Percentiles rank a stretch among this genome's conserved stretches.
These are phyloP conservation scores for Candida gorgasii DNA, from an alignment of 805 yeast genomes.

Conservation along the genomic window DNA sequence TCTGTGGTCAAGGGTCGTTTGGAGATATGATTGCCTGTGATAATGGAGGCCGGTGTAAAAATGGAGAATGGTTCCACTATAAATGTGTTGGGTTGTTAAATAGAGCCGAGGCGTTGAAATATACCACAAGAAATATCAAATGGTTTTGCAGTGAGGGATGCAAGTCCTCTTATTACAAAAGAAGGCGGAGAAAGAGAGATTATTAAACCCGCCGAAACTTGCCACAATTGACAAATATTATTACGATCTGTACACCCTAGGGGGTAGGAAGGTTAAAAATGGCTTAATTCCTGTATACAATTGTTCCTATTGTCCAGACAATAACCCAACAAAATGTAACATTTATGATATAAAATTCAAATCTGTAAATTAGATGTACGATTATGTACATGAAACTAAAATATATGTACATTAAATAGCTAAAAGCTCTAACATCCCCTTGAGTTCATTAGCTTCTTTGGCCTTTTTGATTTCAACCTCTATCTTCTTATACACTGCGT, in stretches of 20 bases:
- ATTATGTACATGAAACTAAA: not conserved
- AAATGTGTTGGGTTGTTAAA: slow-evolving; percentile 44
- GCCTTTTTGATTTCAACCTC: slow-evolving; percentile 73
- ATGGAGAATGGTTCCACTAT: slow-evolving; percentile 49
- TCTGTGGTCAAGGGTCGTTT: slow-evolving; percentile 90
- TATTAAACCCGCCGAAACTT: not conserved
- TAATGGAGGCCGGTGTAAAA: slow-evolving; percentile 46
- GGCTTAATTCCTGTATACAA: too few species aligned
- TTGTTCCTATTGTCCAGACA: too few species aligned
- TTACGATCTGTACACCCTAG: too few species aligned
- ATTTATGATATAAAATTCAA: too few species aligned
- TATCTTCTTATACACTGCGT: slow-evolving; percentile 60
- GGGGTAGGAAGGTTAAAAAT: too few species aligned
- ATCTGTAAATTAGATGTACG: too few species aligned
- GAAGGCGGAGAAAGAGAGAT: slow-evolving; percentile 16
- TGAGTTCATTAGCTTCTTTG: slow-evolving; percentile 82
- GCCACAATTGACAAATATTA: too few species aligned
- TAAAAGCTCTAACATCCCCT: slow-evolving; percentile 90
- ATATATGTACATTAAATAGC: slow-evolving; percentile 40
- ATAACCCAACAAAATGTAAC: too few species aligned
- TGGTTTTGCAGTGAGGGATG: slow-evolving; percentile 45
- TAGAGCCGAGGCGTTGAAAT: slow-evolving; percentile 38
- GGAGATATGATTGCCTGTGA: slow-evolving; percentile 98
- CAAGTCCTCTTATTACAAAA: slow-evolving; percentile 11
- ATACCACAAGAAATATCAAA: slow-evolving; percentile 31